Evolutionary conservation across 148 eudicot species (phyloP).

Genomic region (Heliosperma pusillum): DNA sequence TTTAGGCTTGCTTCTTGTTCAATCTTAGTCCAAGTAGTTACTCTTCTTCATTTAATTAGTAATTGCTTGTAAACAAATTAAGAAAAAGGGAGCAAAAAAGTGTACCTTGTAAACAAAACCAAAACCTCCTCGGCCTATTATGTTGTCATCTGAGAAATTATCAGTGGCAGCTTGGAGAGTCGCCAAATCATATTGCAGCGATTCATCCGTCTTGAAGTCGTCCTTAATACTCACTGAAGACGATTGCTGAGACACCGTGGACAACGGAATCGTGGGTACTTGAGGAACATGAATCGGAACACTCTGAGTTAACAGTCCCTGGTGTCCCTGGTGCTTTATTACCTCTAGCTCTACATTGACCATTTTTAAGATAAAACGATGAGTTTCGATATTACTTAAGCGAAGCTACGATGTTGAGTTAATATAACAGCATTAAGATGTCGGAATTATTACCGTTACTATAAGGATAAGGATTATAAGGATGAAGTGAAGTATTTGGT

Average conservation of each 20-base stretch:
- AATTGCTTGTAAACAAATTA: no score
- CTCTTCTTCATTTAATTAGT: no score
- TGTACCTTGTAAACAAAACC: conserved; percentile 6
- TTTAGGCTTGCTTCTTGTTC: no score
- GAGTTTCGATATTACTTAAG: neutral
- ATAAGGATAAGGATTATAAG: neutral
- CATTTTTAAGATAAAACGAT: neutral
- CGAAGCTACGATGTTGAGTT: neutral
- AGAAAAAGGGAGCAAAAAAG: no score
- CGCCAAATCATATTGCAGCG: neutral
- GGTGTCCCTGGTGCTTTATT: neutral
- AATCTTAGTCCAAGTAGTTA: no score
- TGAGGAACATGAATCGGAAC: neutral
- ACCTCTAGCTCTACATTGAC: neutral
- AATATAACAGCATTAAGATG: neutral
- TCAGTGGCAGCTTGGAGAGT: conserved; percentile 9
- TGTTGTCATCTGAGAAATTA: neutral
- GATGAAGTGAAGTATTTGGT: neutral
- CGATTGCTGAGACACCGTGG: neutral
- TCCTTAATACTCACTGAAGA: neutral
- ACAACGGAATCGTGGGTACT: neutral
- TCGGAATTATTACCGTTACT: neutral
- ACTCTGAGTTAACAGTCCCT: neutral
- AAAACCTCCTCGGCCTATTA: conserved; percentile 4
- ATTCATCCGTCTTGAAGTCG: neutral